These are phyloP conservation scores for Spergularia azorica DNA, from an alignment of 179 eudicot species.

Conservation along the genomic window DNA sequence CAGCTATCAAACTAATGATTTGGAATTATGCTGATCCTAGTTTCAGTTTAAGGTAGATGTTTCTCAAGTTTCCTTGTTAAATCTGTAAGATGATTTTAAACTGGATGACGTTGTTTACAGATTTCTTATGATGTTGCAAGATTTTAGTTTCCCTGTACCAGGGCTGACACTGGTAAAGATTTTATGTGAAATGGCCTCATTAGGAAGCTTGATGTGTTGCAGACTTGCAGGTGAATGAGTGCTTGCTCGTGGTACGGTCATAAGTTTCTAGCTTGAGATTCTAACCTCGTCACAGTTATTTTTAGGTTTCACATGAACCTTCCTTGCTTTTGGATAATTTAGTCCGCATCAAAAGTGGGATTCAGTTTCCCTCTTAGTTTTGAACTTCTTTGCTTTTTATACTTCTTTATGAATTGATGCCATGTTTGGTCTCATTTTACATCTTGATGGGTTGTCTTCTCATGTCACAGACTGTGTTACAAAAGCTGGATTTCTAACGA, in stretches of 20 bases:
- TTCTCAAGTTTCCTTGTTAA: constrained; percentile 5
- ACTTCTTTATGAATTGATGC: constrained; percentile 4
- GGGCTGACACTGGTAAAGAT: constrained; percentile 82
- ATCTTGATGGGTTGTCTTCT: constrained; percentile 2
- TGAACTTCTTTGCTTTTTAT: neutral
- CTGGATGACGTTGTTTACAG: constrained; percentile 63
- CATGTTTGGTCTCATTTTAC: neutral
- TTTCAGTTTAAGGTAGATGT: constrained; percentile 73
- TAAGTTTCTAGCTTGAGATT: neutral
- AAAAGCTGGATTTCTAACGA: constrained; percentile 83
- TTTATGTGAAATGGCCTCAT: constrained; percentile 70
- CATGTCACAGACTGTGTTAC: constrained; percentile 59
- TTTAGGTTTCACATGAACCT: constrained; percentile 73
- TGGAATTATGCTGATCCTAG: constrained; percentile 87
- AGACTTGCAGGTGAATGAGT: constrained; percentile 58
- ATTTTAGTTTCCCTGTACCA: constrained; percentile 28
- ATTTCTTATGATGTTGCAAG: constrained; percentile 21
- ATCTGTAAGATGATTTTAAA: neutral
- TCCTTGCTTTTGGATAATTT: constrained; percentile 79
- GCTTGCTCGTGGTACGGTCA: constrained; percentile 1
- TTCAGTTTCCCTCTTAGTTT: constrained; percentile 64
- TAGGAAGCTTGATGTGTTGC: constrained; percentile 46
- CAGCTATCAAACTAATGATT: constrained; percentile 77
- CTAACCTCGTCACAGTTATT: neutral
- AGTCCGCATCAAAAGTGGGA: constrained; percentile 74